Base-by-base conservation (phyloP, 106 monocot species). In the Dioscorea dumetorum region DNA sequence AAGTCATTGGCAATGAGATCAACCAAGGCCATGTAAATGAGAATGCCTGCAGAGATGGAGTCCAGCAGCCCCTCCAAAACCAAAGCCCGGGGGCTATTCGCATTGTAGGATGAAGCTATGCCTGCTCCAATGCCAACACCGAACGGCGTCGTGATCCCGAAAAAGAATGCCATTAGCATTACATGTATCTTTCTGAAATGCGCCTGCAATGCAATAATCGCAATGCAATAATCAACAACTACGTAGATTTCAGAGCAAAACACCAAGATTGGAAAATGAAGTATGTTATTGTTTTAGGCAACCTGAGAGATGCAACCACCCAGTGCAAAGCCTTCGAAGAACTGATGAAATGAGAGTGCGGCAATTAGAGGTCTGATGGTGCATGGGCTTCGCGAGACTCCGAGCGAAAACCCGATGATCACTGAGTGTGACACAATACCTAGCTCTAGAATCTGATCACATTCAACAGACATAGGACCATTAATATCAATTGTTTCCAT, bases 381-480 rank as follows among this genome's bases (percentile, higher is more conserved):
- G 71, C 97, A 92, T 1, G 89, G 92, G 76, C 89, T 99, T 56
- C 75, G 81, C 14, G 97, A 99, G 18, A 99, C 84, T 15, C 97
- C 97, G 33, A 99, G 67, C 0, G 97, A 92, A 20, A 99, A 62
- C 23, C 97, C 97, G 15, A 99, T 99, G 74, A 99, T 99, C 57
- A 99, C 80, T 17, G 97, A 99, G 68, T 99, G 97, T 17, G 97
- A 99, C 0, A 99, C 86, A 6, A 99, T 99, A 21, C 97, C 97
- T 32, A 99, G 71, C 78, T 94, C 94, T 72, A 94, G 68, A 32
- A 94, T 91, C 94, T 94, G 62, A 23, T 48, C 31, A 50, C 20
- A 28, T 28, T 28, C 28, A 28, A 28, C 28, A 28, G 28, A 28
- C 28, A 28, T 1, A 28, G n/a, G n/a, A n/a, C n/a, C n/a, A 28